Percentiles rank a stretch among this genome's conserved stretches.
Conservation (phyloP, 495 filamentous ascomycete genomes). For the Aspergillus incahuasiensis region DNA sequence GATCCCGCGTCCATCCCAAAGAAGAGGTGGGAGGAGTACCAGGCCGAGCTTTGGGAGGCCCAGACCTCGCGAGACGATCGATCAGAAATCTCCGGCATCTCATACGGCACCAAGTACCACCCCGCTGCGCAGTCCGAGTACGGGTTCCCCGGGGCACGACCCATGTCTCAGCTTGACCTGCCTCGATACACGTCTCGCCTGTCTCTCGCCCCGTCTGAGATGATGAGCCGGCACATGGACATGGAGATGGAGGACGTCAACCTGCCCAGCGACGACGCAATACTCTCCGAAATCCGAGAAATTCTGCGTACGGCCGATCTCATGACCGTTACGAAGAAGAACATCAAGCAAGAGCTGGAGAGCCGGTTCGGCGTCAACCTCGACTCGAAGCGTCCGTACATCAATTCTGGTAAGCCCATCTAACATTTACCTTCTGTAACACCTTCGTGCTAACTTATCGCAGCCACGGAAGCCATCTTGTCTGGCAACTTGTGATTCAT, state of each 20-base stretch:
- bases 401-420: constrained; percentile 73
- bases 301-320: constrained; percentile 87
- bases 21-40: constrained; percentile 99
- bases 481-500: constrained; percentile 41
- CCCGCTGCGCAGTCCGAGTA: constrained; percentile 48
- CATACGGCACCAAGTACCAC: constrained; percentile 81
- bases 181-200: constrained; percentile 58
- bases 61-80: constrained; percentile 81
- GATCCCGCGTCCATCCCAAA: constrained; percentile 88
- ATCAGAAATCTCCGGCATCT: constrained; percentile 87
- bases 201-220: constrained; percentile 76
- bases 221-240: constrained; percentile 56
- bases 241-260: constrained; percentile 65
- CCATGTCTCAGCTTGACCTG: constrained; percentile 71
- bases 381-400: constrained; percentile 80
- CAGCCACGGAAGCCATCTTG: constrained; percentile 70
- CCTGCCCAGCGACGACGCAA: constrained; percentile 80
- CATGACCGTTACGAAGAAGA: constrained; percentile 99
- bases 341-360: constrained; percentile 90
- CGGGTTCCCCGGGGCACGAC: constrained; percentile 55
- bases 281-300: constrained; percentile 90
- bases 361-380: constrained; percentile 75
- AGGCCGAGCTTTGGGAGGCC: constrained; percentile 88
- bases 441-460: constrained; percentile 19
- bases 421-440: constrained; percentile 1